These are phyloP conservation scores for Tuber umbilicatum DNA, from an alignment of 495 filamentous ascomycete genomes.

Conservation along the genomic window DNA sequence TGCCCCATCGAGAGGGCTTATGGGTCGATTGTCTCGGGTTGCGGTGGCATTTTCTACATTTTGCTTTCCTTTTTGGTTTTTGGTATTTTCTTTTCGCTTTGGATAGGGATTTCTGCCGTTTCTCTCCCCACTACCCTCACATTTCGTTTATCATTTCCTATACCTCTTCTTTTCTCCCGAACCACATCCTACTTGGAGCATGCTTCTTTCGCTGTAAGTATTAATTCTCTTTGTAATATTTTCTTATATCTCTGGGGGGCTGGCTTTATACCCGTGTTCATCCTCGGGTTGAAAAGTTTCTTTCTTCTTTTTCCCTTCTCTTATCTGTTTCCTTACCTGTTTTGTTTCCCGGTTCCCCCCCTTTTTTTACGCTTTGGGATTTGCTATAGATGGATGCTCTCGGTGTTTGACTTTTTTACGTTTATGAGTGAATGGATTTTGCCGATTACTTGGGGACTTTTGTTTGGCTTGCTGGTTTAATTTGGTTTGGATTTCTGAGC, in stretches of 20 bases:
- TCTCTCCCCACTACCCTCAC: slow-evolving; percentile 24
- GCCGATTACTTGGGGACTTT: neutral
- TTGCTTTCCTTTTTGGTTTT: neutral
- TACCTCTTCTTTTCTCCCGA: neutral
- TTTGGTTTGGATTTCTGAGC: neutral
- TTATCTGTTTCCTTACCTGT: neutral
- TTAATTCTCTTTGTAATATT: slow-evolving; percentile 38
- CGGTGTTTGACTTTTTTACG: slow-evolving; percentile 7
- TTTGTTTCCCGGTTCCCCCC: neutral
- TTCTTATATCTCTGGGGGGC: slow-evolving; percentile 17
- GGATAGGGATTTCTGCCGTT: slow-evolving; percentile 10
- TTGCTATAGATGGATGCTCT: slow-evolving; percentile 7
- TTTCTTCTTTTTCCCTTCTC: neutral
- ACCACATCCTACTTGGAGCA: slow-evolving; percentile 12
- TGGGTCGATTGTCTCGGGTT: slow-evolving; percentile 8
- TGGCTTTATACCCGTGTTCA: neutral
- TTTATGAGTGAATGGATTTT: slow-evolving; percentile 2
- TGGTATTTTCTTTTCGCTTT: slow-evolving; percentile 24
- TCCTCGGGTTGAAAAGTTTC: slow-evolving; percentile 9
- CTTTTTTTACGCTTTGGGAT: slow-evolving; percentile 7
- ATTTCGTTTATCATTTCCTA: slow-evolving; percentile 14
- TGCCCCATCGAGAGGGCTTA: slow-evolving; percentile 19
- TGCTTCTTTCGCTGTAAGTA: slow-evolving; percentile 33
- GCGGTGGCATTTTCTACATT: slow-evolving; percentile 26
- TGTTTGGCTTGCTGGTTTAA: neutral